Evolutionary conservation across 2,329 filamentous ascomycete genomes (phyloP), one percentile per base, ranked within the genome.

Genomic region (Polychaeton citri): DNA sequence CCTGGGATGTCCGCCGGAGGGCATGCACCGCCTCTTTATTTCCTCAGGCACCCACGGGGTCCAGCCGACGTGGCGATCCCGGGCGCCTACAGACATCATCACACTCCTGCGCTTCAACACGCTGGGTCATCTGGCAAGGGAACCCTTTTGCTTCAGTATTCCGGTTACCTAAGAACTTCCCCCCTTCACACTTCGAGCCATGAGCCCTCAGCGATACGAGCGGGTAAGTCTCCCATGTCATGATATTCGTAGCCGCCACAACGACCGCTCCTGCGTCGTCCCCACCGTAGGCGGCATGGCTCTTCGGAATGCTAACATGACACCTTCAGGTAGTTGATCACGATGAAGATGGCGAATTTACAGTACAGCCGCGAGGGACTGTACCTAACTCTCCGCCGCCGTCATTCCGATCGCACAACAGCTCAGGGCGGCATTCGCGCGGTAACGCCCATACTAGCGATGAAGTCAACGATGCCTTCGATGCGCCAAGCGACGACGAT

Each of bases 391-490:
- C 65, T 41, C 66, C 66, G 45, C 66, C 66, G 24, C 88, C 88
- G 2, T 95, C 88, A 2, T 96, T 95, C 61, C 84, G 78, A 57
- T 95, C 87, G 32, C 76, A 82, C 54, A 70, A 80, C 20, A 85
- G 85, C 2, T 87, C 82, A 21, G 72, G 66, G 37, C 62, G 62
- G 63, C 68, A 66, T 58, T 65, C 68, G 38, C 60, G 65, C 35
- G 62, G 67, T 43, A 59, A 68, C 40, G 66, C 72, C 46, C 65
- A 65, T 38, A 54, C 58, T 37, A 63, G 60, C 46, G 66, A 73
- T 39, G 80, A 85, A 41, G 78, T 98, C 10, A 84, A 83, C 48
- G 88, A 96, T 55, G 86, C 90, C 1, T 98, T 98, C 58, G 88
- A 85, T 55, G 61, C 60, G 8, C 56, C 58, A 16, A 61, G 58